These are phyloP conservation scores for Knufia fluminis DNA, from an alignment of 2,329 filamentous ascomycete species.

Conservation along the genomic window DNA sequence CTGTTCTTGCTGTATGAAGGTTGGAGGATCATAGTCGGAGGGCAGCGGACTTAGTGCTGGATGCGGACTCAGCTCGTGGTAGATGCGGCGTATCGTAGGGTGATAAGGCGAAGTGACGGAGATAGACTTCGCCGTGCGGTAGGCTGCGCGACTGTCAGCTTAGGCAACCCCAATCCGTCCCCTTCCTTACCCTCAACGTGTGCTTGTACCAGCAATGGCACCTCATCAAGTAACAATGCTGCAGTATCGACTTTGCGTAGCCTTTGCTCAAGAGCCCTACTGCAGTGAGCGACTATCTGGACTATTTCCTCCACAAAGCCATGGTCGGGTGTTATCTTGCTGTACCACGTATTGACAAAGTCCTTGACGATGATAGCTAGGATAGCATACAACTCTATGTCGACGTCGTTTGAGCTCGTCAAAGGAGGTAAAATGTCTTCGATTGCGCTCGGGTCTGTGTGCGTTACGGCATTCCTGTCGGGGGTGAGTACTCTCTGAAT, in stretches of 20 bases:
- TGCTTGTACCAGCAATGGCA: conserved; percentile 69
- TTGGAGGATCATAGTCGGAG: conserved; percentile 29
- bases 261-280: conserved; percentile 75
- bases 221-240: conserved; percentile 73
- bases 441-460: conserved; percentile 57
- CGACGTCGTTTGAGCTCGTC: conserved; percentile 88
- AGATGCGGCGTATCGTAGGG: conserved; percentile 58
- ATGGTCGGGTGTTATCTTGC: conserved; percentile 82
- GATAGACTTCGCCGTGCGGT: conserved; percentile 57
- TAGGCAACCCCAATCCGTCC: neutral
- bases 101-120: conserved; percentile 51
- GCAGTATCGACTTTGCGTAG: conserved; percentile 74
- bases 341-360: conserved; percentile 89
- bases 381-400: conserved; percentile 85
- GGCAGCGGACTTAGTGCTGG: conserved; percentile 66
- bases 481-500: conserved; percentile 77
- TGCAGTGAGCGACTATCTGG: conserved; percentile 86
- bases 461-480: conserved; percentile 44
- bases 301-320: conserved; percentile 79
- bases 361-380: conserved; percentile 83
- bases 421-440: conserved; percentile 79
- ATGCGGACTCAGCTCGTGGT: conserved; percentile 75
- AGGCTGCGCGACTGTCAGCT: conserved; percentile 45
- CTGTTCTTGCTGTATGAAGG: conserved; percentile 38
- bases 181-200: conserved; percentile 65